Percentiles rank a stretch among this genome's conserved stretches.
Evolutionary conservation across 176 grass and related monocot species (phyloP).

Genomic region (Musa itinerans): DNA sequence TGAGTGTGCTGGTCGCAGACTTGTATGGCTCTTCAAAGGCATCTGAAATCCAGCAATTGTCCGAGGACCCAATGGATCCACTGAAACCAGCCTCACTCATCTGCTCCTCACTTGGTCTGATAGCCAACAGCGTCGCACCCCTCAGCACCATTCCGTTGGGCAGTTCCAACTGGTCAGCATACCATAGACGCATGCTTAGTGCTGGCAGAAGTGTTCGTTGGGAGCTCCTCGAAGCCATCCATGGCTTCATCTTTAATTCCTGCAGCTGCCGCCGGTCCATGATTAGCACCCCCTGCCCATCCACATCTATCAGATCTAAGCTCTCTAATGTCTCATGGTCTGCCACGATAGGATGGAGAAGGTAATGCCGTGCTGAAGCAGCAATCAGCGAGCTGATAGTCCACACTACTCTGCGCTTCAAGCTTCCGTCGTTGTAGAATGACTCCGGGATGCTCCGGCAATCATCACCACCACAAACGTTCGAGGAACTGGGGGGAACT

Average conservation of each 20-base stretch:
- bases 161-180: not conserved
- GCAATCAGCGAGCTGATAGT: conserved; percentile 6
- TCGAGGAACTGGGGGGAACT: not conserved
- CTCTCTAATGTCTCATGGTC: conserved; percentile 2
- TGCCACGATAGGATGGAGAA: not conserved
- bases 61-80: not conserved
- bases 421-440: conserved; percentile 6
- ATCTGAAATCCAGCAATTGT: not conserved
- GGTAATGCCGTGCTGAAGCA: conserved; percentile 1
- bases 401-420: conserved; percentile 4
- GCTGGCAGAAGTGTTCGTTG: not conserved
- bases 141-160: not conserved
- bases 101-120: not conserved
- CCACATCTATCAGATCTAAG: not conserved
- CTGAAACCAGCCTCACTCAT: not conserved
- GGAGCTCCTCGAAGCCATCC: not conserved
- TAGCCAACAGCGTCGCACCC: not conserved
- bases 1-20: not conserved
- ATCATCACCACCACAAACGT: not conserved
- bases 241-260: not conserved
- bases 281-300: not conserved
- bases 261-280: conserved; percentile 7
- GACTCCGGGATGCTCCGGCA: not conserved
- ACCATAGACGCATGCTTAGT: not conserved
- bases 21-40: conserved; percentile 6